Conservation (phyloP, 2,329 filamentous ascomycete genomes). For the Orbilia javanica region DNA sequence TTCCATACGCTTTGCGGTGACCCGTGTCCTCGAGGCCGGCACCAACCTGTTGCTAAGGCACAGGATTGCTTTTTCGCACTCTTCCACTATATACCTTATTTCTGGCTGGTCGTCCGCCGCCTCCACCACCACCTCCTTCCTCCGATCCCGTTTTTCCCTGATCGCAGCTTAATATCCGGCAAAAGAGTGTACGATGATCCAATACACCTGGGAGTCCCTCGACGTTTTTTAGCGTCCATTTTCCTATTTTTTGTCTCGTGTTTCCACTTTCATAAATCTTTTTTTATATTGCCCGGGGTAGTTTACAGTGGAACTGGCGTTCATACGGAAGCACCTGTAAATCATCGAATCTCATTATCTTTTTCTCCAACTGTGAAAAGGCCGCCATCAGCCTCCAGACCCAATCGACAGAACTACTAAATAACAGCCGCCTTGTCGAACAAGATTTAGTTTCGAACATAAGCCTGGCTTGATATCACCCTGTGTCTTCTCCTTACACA, state of each 20-base stretch:
- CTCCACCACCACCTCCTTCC: slow-evolving; percentile 60
- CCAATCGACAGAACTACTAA: slow-evolving; percentile 58
- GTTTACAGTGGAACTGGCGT: slow-evolving; percentile 59
- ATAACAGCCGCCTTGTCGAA: slow-evolving; percentile 55
- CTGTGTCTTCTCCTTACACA: slow-evolving; percentile 61
- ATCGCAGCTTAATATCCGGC: slow-evolving; percentile 60
- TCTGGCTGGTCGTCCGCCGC: slow-evolving; percentile 59
- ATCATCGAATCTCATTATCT: slow-evolving; percentile 56
- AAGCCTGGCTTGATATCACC: slow-evolving; percentile 59
- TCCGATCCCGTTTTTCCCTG: slow-evolving; percentile 58
- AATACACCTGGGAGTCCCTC: slow-evolving; percentile 58
- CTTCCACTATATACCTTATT: slow-evolving; percentile 60
- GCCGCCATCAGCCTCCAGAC: slow-evolving; percentile 58
- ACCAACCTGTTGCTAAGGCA: slow-evolving; percentile 59
- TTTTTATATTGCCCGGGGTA: slow-evolving; percentile 58
- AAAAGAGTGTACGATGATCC: slow-evolving; percentile 60
- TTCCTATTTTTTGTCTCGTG: slow-evolving; percentile 60
- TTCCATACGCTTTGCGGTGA: slow-evolving; percentile 59
- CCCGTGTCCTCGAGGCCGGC: slow-evolving; percentile 58
- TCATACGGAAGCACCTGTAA: slow-evolving; percentile 59
- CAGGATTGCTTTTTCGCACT: slow-evolving; percentile 61
- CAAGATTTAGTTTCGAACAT: slow-evolving; percentile 53
- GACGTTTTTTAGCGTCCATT: slow-evolving; percentile 60
- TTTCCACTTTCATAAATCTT: slow-evolving; percentile 60
- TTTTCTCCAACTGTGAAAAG: slow-evolving; percentile 56